Evolutionary conservation across 1,284 basidiomycete species (phyloP).

Genomic region (Amylostereum areolatum): DNA sequence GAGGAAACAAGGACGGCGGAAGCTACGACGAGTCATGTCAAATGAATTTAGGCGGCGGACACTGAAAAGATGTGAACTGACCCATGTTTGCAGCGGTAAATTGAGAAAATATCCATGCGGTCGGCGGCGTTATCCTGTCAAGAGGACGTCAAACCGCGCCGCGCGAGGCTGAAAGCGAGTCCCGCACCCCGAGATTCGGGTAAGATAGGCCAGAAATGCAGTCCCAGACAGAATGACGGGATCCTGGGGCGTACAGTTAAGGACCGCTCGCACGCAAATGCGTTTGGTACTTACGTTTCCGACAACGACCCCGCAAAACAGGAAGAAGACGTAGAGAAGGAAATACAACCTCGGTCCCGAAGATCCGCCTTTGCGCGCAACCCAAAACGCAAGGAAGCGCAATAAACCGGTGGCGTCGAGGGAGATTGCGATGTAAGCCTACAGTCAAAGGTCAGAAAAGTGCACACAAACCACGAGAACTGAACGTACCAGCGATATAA

Average conservation of each 20-base stretch:
- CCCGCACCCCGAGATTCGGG: constrained; percentile 56
- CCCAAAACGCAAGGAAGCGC: constrained; percentile 83
- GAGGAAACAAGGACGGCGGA: constrained; percentile 47
- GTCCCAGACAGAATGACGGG: constrained; percentile 84
- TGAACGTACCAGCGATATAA: constrained; percentile 65
- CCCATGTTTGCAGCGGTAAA: constrained; percentile 79
- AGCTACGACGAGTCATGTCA: constrained; percentile 14
- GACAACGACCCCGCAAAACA: constrained; percentile 71
- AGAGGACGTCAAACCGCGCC: constrained; percentile 37
- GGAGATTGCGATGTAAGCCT: constrained; percentile 92
- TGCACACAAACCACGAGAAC: constrained; percentile 13
- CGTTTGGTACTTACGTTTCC: constrained; percentile 58
- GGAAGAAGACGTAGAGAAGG: constrained; percentile 29
- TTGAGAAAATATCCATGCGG: constrained; percentile 64
- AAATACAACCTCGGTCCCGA: constrained; percentile 66
- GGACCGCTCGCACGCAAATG: not conserved
- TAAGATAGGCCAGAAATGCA: constrained; percentile 83
- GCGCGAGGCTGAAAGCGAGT: constrained; percentile 24
- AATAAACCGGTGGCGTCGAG: constrained; percentile 88
- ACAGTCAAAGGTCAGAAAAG: not conserved
- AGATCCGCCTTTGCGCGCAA: constrained; percentile 71
- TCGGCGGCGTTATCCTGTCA: constrained; percentile 44
- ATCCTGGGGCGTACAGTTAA: constrained; percentile 36
- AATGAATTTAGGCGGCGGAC: not conserved
- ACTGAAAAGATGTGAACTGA: constrained; percentile 37